Evolutionary conservation across 768 basidiomycete species (phyloP).

Genomic region (Xanthoconium stramineum): DNA sequence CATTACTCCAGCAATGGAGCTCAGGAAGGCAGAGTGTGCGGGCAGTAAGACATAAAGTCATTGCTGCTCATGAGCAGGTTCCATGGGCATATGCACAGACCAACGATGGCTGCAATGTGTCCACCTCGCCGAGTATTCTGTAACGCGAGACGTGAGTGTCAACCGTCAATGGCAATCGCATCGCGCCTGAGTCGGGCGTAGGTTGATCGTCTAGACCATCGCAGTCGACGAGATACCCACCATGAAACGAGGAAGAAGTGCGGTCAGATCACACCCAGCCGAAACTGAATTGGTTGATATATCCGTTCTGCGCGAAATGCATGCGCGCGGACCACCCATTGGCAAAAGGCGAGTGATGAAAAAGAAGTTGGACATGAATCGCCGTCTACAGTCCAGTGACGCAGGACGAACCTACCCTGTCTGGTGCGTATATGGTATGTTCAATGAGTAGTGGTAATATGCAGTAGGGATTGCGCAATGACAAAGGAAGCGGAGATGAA

Average conservation of each 20-base stretch:
- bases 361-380: slow-evolving; percentile 7
- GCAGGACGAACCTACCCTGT: slow-evolving; percentile 25
- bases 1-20: slow-evolving; percentile 81
- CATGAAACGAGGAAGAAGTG: slow-evolving; percentile 73
- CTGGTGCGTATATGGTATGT: slow-evolving; percentile 8
- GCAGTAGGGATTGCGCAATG: slow-evolving; percentile 50
- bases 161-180: slow-evolving; percentile 1
- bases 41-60: slow-evolving; percentile 77
- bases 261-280: slow-evolving; percentile 80
- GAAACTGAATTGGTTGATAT: slow-evolving; percentile 82
- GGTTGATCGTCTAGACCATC: neutral
- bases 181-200: neutral
- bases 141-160: neutral
- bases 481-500: slow-evolving; percentile 80
- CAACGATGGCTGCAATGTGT: slow-evolving; percentile 76
- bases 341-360: slow-evolving; percentile 1
- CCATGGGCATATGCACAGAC: slow-evolving; percentile 75
- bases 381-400: slow-evolving; percentile 11
- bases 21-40: slow-evolving; percentile 78
- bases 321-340: slow-evolving; percentile 4
- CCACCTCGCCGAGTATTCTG: slow-evolving; percentile 84
- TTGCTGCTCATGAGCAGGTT: slow-evolving; percentile 71
- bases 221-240: slow-evolving; percentile 34
- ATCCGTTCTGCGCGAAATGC: slow-evolving; percentile 50
- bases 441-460: slow-evolving; percentile 8